A percentile compares a stretch with the other conserved stretches of the same genome.
Evolutionary conservation across 768 basidiomycete genomes (phyloP).

Genomic region (Lentinula edodes): DNA sequence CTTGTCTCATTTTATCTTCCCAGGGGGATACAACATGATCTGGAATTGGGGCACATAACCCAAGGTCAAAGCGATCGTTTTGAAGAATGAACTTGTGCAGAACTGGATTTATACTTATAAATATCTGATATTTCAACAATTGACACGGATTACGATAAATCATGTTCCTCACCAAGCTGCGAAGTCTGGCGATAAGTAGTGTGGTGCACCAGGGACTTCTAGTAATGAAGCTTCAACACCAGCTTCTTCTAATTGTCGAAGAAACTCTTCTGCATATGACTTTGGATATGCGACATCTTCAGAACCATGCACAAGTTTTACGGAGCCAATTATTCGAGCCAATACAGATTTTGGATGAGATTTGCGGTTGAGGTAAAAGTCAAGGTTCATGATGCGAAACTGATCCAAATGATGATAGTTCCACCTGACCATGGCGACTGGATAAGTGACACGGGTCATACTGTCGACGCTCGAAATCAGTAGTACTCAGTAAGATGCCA

Average conservation of each 20-base stretch:
- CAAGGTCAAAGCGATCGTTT: neutral
- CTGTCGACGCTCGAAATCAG: neutral
- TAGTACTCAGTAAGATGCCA: neutral
- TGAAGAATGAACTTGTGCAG: neutral
- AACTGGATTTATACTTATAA: neutral
- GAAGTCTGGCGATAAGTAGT: constrained; percentile 14
- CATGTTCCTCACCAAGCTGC: constrained; percentile 5
- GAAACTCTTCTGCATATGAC: constrained; percentile 12
- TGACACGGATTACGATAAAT: no score
- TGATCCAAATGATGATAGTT: neutral
- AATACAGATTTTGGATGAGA: neutral
- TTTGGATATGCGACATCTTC: constrained; percentile 19
- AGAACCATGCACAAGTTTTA: constrained; percentile 1
- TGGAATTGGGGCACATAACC: neutral
- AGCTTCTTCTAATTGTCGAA: constrained; percentile 14
- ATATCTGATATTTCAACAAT: neutral
- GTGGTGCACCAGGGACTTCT: constrained; percentile 12
- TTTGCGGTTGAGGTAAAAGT: neutral
- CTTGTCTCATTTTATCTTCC: neutral
- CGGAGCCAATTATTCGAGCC: constrained; percentile 4
- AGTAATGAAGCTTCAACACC: constrained; percentile 13
- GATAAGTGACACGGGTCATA: neutral
- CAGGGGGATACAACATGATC: neutral
- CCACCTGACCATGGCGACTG: constrained; percentile 1
- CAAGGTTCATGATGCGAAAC: constrained; percentile 1